These are phyloP conservation scores for Ceratocystis alfenasii DNA, from an alignment of 2,329 filamentous ascomycete species.

Conservation along the genomic window DNA sequence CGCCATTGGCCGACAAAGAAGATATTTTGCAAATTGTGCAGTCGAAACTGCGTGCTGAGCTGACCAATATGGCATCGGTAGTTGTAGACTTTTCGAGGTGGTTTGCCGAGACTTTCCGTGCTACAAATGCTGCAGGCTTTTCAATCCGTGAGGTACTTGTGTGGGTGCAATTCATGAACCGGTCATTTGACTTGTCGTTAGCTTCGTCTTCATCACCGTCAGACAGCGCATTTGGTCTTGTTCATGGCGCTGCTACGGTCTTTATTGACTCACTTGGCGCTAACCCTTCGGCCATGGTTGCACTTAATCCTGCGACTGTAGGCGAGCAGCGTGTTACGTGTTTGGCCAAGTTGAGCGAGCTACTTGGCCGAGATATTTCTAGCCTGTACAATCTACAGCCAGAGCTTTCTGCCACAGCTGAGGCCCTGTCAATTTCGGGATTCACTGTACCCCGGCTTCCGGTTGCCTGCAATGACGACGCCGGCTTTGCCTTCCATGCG, in stretches of 20 bases:
- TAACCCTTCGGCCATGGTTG: constrained; percentile 79
- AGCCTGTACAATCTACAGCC: constrained; percentile 54
- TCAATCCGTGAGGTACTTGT: constrained; percentile 86
- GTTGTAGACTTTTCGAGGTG: constrained; percentile 85
- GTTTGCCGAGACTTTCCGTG: constrained; percentile 73
- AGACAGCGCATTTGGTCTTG: constrained; percentile 37
- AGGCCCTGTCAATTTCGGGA: constrained; percentile 53
- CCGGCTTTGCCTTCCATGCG: constrained; percentile 66
- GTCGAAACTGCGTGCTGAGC: constrained; percentile 52
- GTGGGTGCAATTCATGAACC: constrained; percentile 89
- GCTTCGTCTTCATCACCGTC: constrained; percentile 27
- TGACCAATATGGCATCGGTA: constrained; percentile 47
- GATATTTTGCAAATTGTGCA: constrained; percentile 81
- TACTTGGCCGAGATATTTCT: constrained; percentile 52
- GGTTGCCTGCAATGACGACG: constrained; percentile 29
- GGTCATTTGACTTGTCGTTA: constrained; percentile 28
- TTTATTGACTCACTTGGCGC: constrained; percentile 93
- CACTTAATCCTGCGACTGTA: constrained; percentile 58
- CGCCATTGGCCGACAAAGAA: constrained; percentile 67
- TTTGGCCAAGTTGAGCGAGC: constrained; percentile 54
- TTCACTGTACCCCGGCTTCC: constrained; percentile 53
- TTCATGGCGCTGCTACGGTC: constrained; percentile 89
- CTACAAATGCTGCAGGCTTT: constrained; percentile 34
- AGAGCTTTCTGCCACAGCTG: constrained; percentile 43
- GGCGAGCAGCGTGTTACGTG: constrained; percentile 60